Evolutionary conservation across 768 basidiomycete species (phyloP).

Genomic region (Auricularia sp.): DNA sequence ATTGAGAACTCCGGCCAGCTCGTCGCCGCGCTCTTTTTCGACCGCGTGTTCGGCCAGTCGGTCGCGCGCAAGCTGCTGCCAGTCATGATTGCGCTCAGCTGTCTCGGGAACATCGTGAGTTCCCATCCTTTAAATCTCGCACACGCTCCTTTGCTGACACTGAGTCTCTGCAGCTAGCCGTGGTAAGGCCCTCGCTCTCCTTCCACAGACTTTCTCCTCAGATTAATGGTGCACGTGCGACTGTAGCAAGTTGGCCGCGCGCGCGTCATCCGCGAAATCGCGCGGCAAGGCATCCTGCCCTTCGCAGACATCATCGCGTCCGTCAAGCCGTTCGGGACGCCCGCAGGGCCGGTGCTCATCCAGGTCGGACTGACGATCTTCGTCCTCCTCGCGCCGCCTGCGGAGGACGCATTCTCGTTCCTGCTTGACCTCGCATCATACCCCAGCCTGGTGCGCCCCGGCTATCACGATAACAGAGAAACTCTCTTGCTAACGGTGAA

Average conservation of each 20-base stretch:
- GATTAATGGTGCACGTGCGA: too few species aligned
- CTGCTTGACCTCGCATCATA: slow-evolving; percentile 31
- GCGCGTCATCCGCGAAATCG: slow-evolving; percentile 41
- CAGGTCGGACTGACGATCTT: slow-evolving; percentile 31
- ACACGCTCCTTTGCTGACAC: neutral
- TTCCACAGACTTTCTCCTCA: too few species aligned
- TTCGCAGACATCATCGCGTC: slow-evolving; percentile 38
- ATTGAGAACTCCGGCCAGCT: slow-evolving; percentile 35
- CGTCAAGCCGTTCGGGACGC: slow-evolving; percentile 40
- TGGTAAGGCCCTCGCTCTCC: neutral
- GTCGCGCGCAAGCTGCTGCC: slow-evolving; percentile 8
- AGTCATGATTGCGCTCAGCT: slow-evolving; percentile 4
- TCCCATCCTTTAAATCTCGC: neutral
- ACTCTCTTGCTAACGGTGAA: too few species aligned
- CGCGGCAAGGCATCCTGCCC: slow-evolving; percentile 43
- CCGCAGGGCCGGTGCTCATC: slow-evolving; percentile 32
- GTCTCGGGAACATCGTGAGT: neutral
- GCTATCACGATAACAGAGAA: too few species aligned
- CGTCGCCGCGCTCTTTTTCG: slow-evolving; percentile 41
- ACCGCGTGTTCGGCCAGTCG: slow-evolving; percentile 34
- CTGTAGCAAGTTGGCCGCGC: slow-evolving; percentile 30
- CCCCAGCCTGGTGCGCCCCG: slow-evolving; percentile 24
- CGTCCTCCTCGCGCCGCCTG: slow-evolving; percentile 31
- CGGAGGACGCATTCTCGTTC: slow-evolving; percentile 28
- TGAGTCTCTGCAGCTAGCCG: neutral